Conservation (phyloP, 805 yeast species). For the Yueomyces sinensis region DNA sequence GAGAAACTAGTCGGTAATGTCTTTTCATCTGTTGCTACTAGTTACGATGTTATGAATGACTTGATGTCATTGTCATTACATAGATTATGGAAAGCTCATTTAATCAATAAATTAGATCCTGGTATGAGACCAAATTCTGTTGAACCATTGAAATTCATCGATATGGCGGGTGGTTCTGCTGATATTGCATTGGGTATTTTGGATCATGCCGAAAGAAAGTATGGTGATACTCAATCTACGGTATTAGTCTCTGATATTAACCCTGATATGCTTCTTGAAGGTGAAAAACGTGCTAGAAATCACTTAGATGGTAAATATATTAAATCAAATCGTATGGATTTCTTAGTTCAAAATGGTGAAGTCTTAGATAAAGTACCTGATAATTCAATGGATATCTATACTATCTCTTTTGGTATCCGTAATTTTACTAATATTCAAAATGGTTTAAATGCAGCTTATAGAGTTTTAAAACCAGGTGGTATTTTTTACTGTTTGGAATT, state of each 20-base stretch:
- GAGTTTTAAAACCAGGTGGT: conserved; percentile 95
- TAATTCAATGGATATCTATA: conserved; percentile 86
- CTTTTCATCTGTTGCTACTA: conserved; percentile 88
- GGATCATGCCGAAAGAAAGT: conserved; percentile 74
- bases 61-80: conserved; percentile 95
- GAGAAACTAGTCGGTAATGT: conserved; percentile 77
- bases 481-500: conserved; percentile 94
- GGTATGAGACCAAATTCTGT: conserved; percentile 78
- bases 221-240: conserved; percentile 58
- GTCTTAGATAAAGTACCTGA: conserved; percentile 69
- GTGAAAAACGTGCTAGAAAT: conserved; percentile 57
- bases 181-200: conserved; percentile 93
- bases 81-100: conserved; percentile 87
- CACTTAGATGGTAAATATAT: conserved; percentile 36
- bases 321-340: conserved; percentile 46
- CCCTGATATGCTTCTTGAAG: conserved; percentile 91
- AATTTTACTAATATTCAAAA: conserved; percentile 92
- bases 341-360: conserved; percentile 90
- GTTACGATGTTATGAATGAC: conserved; percentile 94
- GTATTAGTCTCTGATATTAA: conserved; percentile 94
- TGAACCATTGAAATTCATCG: conserved; percentile 74
- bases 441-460: conserved; percentile 87
- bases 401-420: conserved; percentile 95
- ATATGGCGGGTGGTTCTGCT: conserved; percentile 98
- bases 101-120: conserved; percentile 78